Base-by-base conservation (phyloP, 2,329 filamentous ascomycete genomes). In the Monosporascus sp. region DNA sequence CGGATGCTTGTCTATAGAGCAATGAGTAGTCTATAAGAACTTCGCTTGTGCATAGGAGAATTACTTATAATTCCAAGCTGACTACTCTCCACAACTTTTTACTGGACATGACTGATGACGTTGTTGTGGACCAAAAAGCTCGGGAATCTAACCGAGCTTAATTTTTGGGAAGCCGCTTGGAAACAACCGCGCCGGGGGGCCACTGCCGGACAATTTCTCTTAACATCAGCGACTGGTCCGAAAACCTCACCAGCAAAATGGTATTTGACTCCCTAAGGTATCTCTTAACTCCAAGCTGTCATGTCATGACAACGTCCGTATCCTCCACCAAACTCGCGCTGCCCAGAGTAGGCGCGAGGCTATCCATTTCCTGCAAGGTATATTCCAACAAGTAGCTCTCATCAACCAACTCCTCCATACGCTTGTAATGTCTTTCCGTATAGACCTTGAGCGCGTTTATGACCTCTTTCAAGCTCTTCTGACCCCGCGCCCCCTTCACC, bases 321-420 rank as follows among this genome's bases (percentile, higher is more conserved):
- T 71, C 72, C 58, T 68, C 76, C 44, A 62, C 50, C 49, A 72
- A 64, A 52, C 64, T 67, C 66, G 72, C 68, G 48, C 59, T 66
- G 36, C 69, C 70, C 51, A 73, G 56, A 45, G 72, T 63, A 7
- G 80, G 79, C 41, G 76, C 77, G 56, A 87, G 79, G 68, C 80
- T 88, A 66, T 96, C 91, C 92, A 97, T 97, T 75, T 96, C 90
- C 65, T 86, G 82, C 58, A 97, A 76, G 58, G 93, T 95, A 80
- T 95, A 97, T 71, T 96, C 91, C 41, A 97, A 83, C 64, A 99
- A 73, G 72, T 92, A 97, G 67, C 92, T 96, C 76, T 97, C 94
- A 68, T 97, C 93, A 41, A 92, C 84, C 62, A 97, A 75, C 66
- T 96, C 93, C 69, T 96, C 92, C 62, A 94, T 81, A 52, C 93